Conservation (phyloP, 495 filamentous ascomycete species). For the Acidiella bohemica region DNA sequence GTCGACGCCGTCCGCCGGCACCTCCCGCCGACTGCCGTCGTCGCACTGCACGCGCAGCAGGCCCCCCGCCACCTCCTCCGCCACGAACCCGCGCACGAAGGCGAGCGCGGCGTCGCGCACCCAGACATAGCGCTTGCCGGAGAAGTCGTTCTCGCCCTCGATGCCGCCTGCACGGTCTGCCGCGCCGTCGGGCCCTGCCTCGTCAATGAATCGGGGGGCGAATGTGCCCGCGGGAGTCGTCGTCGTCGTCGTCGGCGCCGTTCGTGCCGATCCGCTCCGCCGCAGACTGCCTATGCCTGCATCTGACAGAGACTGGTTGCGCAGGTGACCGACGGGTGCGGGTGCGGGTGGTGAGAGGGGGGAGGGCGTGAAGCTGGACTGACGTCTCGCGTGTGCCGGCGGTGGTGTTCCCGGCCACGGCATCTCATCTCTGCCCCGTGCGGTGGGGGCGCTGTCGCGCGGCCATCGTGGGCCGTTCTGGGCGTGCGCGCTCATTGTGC, state of each 20-base stretch:
- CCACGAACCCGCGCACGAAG: slow-evolving; percentile 82
- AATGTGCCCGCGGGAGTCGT: slow-evolving; percentile 57
- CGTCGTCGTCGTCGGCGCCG: no score
- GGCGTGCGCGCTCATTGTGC: slow-evolving; percentile 30
- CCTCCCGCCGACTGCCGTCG: slow-evolving; percentile 70
- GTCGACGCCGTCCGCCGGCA: slow-evolving; percentile 74
- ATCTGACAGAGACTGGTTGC: slow-evolving; percentile 47
- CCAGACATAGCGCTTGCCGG: slow-evolving; percentile 98
- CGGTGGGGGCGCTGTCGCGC: slow-evolving; percentile 69
- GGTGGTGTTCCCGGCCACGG: slow-evolving; percentile 48
- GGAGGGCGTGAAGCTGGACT: slow-evolving; percentile 55
- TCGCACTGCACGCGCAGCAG: slow-evolving; percentile 78
- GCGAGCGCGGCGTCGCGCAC: slow-evolving; percentile 71
- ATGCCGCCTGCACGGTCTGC: slow-evolving; percentile 57
- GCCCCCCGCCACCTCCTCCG: slow-evolving; percentile 59
- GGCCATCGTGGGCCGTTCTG: slow-evolving; percentile 40
- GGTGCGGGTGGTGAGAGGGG: slow-evolving; percentile 31
- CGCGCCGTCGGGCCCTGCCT: slow-evolving; percentile 53
- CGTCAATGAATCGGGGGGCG: slow-evolving; percentile 87
- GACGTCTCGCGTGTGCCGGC: slow-evolving; percentile 45
- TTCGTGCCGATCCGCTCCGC: slow-evolving; percentile 49
- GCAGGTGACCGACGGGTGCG: slow-evolving; percentile 36
- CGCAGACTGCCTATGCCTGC: slow-evolving; percentile 5
- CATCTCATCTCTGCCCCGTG: slow-evolving; percentile 42
- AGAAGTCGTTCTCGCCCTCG: slow-evolving; percentile 95